A percentile compares a stretch with the other conserved stretches of the same genome.
Evolutionary conservation across 148 eudicot genomes (phyloP).

Genomic region (Euryodendron excelsum): DNA sequence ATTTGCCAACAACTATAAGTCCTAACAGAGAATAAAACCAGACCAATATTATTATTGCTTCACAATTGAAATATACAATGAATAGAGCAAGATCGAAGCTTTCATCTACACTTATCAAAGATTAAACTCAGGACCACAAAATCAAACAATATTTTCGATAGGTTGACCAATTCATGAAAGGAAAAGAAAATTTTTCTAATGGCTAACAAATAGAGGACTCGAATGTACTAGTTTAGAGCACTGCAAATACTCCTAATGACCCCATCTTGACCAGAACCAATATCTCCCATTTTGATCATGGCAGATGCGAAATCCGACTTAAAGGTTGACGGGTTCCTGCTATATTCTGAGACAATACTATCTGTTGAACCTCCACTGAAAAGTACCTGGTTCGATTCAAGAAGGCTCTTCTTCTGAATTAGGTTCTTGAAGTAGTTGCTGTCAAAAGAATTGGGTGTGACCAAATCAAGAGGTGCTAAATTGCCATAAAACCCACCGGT

Average conservation of each 20-base stretch:
- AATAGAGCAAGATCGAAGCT: too few species aligned
- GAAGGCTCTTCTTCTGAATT: conserved; percentile 31
- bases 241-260: conserved; percentile 25
- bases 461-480: conserved; percentile 35
- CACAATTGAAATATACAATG: too few species aligned
- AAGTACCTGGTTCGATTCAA: conserved; percentile 31
- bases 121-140: too few species aligned
- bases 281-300: conserved; percentile 32
- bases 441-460: conserved; percentile 35
- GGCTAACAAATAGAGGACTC: not conserved
- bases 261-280: conserved; percentile 25
- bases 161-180: not conserved
- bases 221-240: conserved; percentile 25
- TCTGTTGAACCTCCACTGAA: conserved; percentile 31
- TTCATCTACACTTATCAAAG: too few species aligned
- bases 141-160: too few species aligned
- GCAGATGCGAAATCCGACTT: conserved; percentile 26
- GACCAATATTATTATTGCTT: too few species aligned
- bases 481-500: conserved; percentile 9
- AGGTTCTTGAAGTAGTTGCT: conserved; percentile 39
- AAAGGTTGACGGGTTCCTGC: conserved; percentile 21
- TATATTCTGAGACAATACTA: conserved; percentile 23
- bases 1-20: too few species aligned
- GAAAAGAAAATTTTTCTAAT: not conserved
- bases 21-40: too few species aligned